Evolutionary conservation across 371 early-diverging fungal species (phyloP), one percentile per base, ranked within the genome.

Genomic region (Funneliformis caledonium): DNA sequence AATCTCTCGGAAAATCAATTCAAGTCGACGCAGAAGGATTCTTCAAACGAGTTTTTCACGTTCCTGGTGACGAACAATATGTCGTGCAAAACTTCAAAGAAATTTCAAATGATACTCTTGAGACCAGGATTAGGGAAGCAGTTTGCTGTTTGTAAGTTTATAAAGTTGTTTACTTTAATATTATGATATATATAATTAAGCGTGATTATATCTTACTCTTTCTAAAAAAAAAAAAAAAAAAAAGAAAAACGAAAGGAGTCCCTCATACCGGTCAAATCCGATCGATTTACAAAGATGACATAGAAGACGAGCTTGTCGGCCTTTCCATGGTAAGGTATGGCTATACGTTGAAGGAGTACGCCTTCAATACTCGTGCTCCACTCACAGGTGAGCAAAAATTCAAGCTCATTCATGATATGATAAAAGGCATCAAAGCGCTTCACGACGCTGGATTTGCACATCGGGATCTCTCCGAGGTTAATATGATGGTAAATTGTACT

Each of bases 401-500:
- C 82, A 85, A 86, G 68, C 76, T 92, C 2, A 85, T 92, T 10
- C 82, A 81, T 22, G 91, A 91, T 52, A 88, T 92, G 89, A 80
- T 92, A 0, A 65, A 84, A 14, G 89, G 87, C 52, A 88, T 91
- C 79, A 76, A 85, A 59, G 85, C 82, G 0, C 88, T 92, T 64
- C 92, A 92, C 61, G 76, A 80, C 2, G 82, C 86, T 11, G 92
- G 91, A 1, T 80, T 92, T 0, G 91, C 92, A 0, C 92, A 92
- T 81, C 86, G 92, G 12, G 91, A 92, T 80, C 73, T 92, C 11
- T 89, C 90, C 14, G 90, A 91, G 76, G 90, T 90, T 26, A 92
- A 91, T 70, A 89, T 91, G 80, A 92, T 92, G 92, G 91, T 92
- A 31, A 86, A 88, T 73, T 88, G 88, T 72, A 86, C 88, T n/a